Conservation (phyloP, 306 rosid genomes). For the Bauhinia variegata region DNA sequence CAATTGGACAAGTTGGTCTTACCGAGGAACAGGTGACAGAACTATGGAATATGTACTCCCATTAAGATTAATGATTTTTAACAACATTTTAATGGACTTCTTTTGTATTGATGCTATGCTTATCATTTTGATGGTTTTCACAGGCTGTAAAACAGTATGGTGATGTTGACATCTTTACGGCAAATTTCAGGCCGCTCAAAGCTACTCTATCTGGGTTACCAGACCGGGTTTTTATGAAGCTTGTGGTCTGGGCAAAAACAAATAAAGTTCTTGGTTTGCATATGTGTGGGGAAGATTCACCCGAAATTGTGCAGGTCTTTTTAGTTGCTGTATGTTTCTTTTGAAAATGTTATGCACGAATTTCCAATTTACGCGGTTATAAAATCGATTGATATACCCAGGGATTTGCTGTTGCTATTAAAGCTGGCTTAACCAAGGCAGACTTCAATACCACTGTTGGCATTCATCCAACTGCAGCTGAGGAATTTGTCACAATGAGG, state of each 20-base stretch:
- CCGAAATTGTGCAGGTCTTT: slow-evolving; percentile 90
- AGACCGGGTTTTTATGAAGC: slow-evolving; percentile 85
- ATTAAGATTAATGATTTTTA: slow-evolving; percentile 28
- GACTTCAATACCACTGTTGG: slow-evolving; percentile 93
- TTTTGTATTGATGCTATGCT: slow-evolving; percentile 21
- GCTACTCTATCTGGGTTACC: slow-evolving; percentile 97
- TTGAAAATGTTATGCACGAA: slow-evolving; percentile 18
- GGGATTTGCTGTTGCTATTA: slow-evolving; percentile 96
- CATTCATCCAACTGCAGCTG: slow-evolving; percentile 92
- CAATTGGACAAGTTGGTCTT: slow-evolving; percentile 92
- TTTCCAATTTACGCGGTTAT: slow-evolving; percentile 31
- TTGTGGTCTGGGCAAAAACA: slow-evolving; percentile 78
- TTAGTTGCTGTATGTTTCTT: slow-evolving; percentile 26
- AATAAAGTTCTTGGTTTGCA: slow-evolving; percentile 78
- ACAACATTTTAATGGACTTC: slow-evolving; percentile 23
- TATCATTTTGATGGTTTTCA: slow-evolving; percentile 32
- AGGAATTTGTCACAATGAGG: slow-evolving; percentile 95
- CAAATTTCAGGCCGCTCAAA: slow-evolving; percentile 90
- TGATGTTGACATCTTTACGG: slow-evolving; percentile 78
- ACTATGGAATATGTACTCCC: slow-evolving; percentile 4
- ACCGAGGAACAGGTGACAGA: slow-evolving; percentile 82
- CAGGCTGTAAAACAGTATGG: slow-evolving; percentile 83
- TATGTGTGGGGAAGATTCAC: slow-evolving; percentile 94
- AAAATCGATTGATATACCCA: slow-evolving; percentile 40
- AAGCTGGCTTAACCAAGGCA: slow-evolving; percentile 91